A percentile compares a stretch with the other conserved stretches of the same genome.
These are phyloP conservation scores for Seiridium unicorne DNA, from an alignment of 2,329 filamentous ascomycete species.

Conservation along the genomic window DNA sequence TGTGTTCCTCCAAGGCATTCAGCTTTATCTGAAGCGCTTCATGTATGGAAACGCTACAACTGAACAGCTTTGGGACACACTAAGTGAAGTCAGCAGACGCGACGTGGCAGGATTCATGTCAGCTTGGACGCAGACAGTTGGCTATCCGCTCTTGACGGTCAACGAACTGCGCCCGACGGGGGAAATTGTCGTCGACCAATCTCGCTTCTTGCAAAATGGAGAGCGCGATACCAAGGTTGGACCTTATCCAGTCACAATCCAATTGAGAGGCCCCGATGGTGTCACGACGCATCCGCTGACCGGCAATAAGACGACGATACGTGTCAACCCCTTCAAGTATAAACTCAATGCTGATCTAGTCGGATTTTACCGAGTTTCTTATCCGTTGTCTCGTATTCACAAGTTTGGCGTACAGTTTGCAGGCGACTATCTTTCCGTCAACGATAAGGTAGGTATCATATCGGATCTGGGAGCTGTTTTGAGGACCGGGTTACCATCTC, in stretches of 20 bases:
- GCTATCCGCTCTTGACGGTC: conserved; percentile 59
- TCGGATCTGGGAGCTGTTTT: conserved; percentile 7
- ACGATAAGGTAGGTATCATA: conserved; percentile 7
- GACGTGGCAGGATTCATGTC: conserved; percentile 68
- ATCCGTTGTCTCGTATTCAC: conserved; percentile 3
- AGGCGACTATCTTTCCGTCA: neutral
- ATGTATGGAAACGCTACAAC: conserved; percentile 62
- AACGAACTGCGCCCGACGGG: neutral
- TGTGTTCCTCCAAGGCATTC: conserved; percentile 67
- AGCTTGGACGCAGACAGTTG: conserved; percentile 71
- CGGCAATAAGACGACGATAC: neutral
- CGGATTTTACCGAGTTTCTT: conserved; percentile 9
- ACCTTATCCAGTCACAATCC: neutral
- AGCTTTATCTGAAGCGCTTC: conserved; percentile 67
- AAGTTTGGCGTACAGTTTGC: conserved; percentile 5
- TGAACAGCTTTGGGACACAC: conserved; percentile 65
- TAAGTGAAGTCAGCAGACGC: conserved; percentile 67
- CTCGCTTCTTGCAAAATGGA: neutral
- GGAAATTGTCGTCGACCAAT: neutral
- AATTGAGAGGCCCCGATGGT: neutral
- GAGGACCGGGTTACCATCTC: neutral
- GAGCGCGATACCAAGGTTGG: neutral
- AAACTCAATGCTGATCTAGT: conserved; percentile 5
- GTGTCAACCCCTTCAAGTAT: conserved; percentile 3
- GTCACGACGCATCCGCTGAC: neutral